phyloP scores from a whole-genome alignment of 2,329 filamentous ascomycete genomes.

The Colletotrichum spinosum region DNA sequence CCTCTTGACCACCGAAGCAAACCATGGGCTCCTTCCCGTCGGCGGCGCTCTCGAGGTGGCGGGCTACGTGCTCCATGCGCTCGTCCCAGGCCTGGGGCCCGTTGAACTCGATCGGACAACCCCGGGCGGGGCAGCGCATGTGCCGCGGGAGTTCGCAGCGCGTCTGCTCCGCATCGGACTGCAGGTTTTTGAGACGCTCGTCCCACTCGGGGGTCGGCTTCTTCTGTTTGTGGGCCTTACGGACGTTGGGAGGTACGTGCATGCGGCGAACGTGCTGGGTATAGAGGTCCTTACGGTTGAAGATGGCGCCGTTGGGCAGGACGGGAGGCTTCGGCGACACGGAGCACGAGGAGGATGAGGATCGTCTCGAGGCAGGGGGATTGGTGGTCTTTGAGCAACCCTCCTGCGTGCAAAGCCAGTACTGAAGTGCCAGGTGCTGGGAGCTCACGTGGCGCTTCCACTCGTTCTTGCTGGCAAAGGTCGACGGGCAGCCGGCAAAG shows the following conservation, averaged over 20 bases:
- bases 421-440: conserved; percentile 80
- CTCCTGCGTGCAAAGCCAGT: conserved; percentile 81
- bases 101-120: conserved; percentile 71
- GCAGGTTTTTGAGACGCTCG: conserved; percentile 65
- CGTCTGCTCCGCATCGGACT: conserved; percentile 68
- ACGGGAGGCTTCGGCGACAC: conserved; percentile 30
- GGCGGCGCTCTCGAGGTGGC: conserved; percentile 75
- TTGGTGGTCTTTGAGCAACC: conserved; percentile 55
- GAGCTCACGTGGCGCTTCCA: conserved; percentile 92
- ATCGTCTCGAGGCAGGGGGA: conserved; percentile 38
- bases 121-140: conserved; percentile 70
- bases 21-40: conserved; percentile 46
- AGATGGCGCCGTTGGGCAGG: conserved; percentile 70
- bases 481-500: conserved; percentile 78
- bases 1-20: conserved; percentile 52
- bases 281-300: conserved; percentile 94
- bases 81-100: conserved; percentile 79
- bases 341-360: conserved; percentile 13
- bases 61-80: conserved; percentile 88
- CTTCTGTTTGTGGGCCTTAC: conserved; percentile 53
- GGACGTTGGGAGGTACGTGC: conserved; percentile 70
- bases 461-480: conserved; percentile 88
- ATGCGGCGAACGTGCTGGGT: conserved; percentile 89
- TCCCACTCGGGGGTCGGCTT: conserved; percentile 57
- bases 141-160: conserved; percentile 71